Base-by-base conservation (phyloP, 2,329 filamentous ascomycete species). In the Thermothelomyces thermophilus region DNA sequence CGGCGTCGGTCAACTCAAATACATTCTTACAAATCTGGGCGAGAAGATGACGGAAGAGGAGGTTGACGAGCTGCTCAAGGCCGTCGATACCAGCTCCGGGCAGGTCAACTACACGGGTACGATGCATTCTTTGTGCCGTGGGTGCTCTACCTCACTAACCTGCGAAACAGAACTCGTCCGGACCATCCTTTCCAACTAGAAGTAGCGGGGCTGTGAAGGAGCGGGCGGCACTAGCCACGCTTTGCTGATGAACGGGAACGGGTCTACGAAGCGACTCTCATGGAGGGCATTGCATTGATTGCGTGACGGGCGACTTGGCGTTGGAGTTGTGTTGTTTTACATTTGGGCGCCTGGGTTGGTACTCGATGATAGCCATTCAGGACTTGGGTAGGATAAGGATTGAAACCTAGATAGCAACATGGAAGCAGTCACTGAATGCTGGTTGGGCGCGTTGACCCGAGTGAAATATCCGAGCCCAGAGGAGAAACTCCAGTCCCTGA, bases 21-120 rank as follows among this genome's bases (percentile, higher is more conserved):
- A 98, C 74, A 91, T 98, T 68, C 73, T 98, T 64, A 98, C 93
- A 50, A 97, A 97, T 68, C 73, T 98, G 63, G 93, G 93, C 63
- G 93, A 98, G 84, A 97, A 97, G 79, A 96, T 98, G 90, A 88
- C 86, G 55, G 91, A 98, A 63, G 93, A 97, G 57, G 93, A 98
- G 77, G 93, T 98, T 42, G 91, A 97, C 69, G 93, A 98, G 79
- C 79, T 98, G 66, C 83, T 98, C 69, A 98, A 97, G 83, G 90
- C 90, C 0, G 91, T 97, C 58, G 93, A 98, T 68, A 95, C 90
- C 54, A 93, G 86, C 72, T 91, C 86, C 49, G 90, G 91, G 61
- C 90, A 97, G 79, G 88, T 98, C 70, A 95, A 97, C 76, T 98
- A 98, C 71, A 90, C 86, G 59, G 90, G 89, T 93, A 76, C 57